Evolutionary conservation across 108 stramenopile species (phyloP).

Genomic region (Cyclotella choctawhatcheeana): DNA sequence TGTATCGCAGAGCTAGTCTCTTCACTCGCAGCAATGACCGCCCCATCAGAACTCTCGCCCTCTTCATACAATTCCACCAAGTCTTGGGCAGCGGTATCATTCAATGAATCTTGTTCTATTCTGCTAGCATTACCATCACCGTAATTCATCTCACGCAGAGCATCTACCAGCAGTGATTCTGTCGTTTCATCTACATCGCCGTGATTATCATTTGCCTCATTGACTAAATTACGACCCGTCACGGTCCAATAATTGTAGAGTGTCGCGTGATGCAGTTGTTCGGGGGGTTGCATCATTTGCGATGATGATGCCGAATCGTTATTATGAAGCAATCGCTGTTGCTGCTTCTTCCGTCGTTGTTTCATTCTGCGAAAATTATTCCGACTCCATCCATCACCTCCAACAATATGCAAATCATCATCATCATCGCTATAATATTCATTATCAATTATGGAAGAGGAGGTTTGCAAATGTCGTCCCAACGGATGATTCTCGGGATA

Average conservation of each 20-base stretch:
- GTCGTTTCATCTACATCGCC: neutral
- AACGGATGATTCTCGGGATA: conserved; percentile 36
- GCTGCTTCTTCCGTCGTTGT: conserved; percentile 3
- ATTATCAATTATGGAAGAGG: neutral
- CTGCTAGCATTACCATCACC: neutral
- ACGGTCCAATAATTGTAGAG: conserved; percentile 36
- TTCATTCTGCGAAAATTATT: neutral
- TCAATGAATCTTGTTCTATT: neutral
- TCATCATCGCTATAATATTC: neutral
- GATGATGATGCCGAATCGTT: neutral
- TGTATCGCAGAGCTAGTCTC: neutral
- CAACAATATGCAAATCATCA: conserved; percentile 8
- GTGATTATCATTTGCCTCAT: neutral
- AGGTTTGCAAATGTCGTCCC: conserved; percentile 21
- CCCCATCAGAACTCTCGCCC: neutral
- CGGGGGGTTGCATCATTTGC: neutral
- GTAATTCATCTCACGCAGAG: neutral
- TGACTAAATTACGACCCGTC: conserved; percentile 43
- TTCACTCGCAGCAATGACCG: neutral
- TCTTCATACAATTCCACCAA: neutral
- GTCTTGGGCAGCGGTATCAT: neutral
- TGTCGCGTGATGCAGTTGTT: neutral
- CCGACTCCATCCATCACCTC: conserved; percentile 27
- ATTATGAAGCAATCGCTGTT: neutral
- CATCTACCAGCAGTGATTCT: conserved; percentile 18